Base-by-base conservation (phyloP, 257 asterid genomes). In the Coffea canephora region DNA sequence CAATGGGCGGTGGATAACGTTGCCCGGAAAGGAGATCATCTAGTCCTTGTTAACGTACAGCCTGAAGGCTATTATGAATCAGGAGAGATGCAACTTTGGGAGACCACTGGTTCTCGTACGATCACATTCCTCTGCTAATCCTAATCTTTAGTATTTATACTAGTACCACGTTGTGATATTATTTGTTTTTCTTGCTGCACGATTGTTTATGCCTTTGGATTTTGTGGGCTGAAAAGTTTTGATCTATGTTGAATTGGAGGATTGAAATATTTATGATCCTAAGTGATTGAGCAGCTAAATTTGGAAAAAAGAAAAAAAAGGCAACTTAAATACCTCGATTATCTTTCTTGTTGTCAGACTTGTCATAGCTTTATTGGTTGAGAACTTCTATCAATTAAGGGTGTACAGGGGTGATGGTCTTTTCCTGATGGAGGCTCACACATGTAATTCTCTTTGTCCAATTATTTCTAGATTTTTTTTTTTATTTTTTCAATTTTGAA, bases 81-180 rank as follows among this genome's bases (percentile, higher is more conserved):
- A 1, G 97, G 99, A 57, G 99, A 95, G 95, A 84, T 91, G 93
- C 98, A 95, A 87, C 97, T 95, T 6, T 95, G 99, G 99, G 93
- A 76, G 78, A 41, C 93, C 87, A 93, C 97, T 69, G 98, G 99
- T 68, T 95, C 99, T 78, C 99, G 99, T 95, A 94, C 72, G 94
- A 34, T 16, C 76, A 5, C 0, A 9, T 48, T 7, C 1, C 55
- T 41, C 73, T n/a, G 61, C 14, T 70, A 1, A 4, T 80, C 23
- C 48, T 18, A 39, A 18, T 15, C 1, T 18, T 71, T 3, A 71
- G 15, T 69, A 3, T 14, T 69, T 41, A 15, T 41, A 1, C 27
- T 18, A 71, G 57, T 23, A 14, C 71, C 43, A 14, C 31, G 2
- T 66, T 14, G 21, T 2, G 15, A 66, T 1, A 13, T 12, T 66